Percentiles rank a stretch among this genome's conserved stretches.
phyloP scores from a whole-genome alignment of 306 rosid species.

The Corylus americana region DNA sequence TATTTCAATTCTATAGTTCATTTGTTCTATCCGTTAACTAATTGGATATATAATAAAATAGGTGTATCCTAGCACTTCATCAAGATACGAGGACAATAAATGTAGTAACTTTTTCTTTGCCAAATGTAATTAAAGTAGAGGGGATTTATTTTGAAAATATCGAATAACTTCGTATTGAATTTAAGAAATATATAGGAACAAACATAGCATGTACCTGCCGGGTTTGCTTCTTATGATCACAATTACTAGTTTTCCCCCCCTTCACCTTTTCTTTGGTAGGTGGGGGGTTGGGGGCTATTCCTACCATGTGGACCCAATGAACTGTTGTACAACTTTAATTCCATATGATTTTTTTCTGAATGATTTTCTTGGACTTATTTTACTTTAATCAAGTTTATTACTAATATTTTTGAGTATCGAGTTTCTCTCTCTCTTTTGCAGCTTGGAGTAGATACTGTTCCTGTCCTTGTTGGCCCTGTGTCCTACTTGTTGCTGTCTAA shows the following conservation, averaged over 20 bases:
- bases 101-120: too few relatives aligned
- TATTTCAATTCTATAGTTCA: neutral
- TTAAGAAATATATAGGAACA: too few relatives aligned
- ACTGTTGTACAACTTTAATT: neutral
- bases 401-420: constrained; percentile 17
- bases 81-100: neutral
- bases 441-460: constrained; percentile 84
- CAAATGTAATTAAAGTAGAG: too few relatives aligned
- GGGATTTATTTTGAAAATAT: too few relatives aligned
- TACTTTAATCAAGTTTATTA: neutral
- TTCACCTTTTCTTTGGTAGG: too few relatives aligned
- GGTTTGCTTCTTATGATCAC: neutral
- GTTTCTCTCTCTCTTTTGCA: constrained; percentile 35
- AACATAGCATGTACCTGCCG: too few relatives aligned
- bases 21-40: neutral
- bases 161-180: too few relatives aligned
- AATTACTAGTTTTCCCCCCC: neutral
- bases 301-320: neutral
- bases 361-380: neutral
- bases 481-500: constrained; percentile 89
- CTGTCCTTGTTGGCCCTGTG: constrained; percentile 85
- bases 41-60: neutral
- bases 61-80: neutral
- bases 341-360: neutral
- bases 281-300: neutral